Conservation (phyloP, 108 stramenopile species). For the Nitzschia sp. region DNA sequence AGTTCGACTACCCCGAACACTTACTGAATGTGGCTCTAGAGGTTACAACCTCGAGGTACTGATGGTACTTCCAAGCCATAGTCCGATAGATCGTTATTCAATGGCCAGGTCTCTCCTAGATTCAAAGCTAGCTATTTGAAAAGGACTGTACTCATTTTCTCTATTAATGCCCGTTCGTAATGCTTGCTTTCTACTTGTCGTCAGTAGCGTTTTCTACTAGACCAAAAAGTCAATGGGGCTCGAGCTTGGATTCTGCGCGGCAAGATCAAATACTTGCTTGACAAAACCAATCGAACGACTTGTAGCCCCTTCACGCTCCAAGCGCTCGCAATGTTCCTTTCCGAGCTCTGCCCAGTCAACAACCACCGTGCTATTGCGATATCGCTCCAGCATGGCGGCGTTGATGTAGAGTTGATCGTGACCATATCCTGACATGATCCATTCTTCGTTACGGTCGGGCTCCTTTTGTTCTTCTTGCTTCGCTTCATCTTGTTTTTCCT, state of each 20-base stretch:
- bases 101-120: too few relatives aligned
- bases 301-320: slow-evolving; percentile 34
- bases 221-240: slow-evolving; percentile 33
- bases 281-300: slow-evolving; percentile 27
- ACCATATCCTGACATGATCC: slow-evolving; percentile 44
- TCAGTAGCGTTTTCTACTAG: too few relatives aligned
- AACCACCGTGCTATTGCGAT: not conserved
- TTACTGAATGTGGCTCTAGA: too few relatives aligned
- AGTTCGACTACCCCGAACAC: too few relatives aligned
- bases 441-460: slow-evolving; percentile 40
- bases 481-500: slow-evolving; percentile 6
- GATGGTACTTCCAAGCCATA: too few relatives aligned
- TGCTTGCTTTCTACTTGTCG: too few relatives aligned
- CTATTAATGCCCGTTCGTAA: too few relatives aligned
- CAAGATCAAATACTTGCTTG: slow-evolving; percentile 26
- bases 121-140: too few relatives aligned
- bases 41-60: too few relatives aligned
- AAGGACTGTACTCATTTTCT: too few relatives aligned
- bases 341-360: slow-evolving; percentile 18
- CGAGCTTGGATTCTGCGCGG: slow-evolving; percentile 15
- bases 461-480: too few relatives aligned
- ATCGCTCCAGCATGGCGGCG: slow-evolving; percentile 42
- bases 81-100: too few relatives aligned
- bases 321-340: slow-evolving; percentile 12
- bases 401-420: slow-evolving; percentile 45